These are phyloP conservation scores for Malus hybrid DNA, from an alignment of 331 rosid species.

Conservation along the genomic window DNA sequence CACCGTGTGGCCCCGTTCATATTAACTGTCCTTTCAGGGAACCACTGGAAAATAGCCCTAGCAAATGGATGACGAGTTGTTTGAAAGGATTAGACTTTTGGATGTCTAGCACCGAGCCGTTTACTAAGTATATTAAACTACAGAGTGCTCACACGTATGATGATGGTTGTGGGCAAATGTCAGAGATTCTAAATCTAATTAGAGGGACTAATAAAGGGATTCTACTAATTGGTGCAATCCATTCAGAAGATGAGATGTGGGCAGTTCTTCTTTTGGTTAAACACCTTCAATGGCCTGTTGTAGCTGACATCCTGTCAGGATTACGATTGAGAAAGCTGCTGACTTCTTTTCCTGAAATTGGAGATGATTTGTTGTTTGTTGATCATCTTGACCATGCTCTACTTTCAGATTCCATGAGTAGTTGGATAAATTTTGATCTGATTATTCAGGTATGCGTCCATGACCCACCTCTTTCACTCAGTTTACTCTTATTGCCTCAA, in stretches of 20 bases:
- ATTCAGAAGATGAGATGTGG: slow-evolving; percentile 95
- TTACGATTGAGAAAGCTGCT: slow-evolving; percentile 71
- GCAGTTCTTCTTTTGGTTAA: slow-evolving; percentile 80
- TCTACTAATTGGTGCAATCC: slow-evolving; percentile 70
- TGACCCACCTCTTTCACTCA: slow-evolving; percentile 1
- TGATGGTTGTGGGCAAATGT: slow-evolving; percentile 36
- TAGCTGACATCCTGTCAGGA: slow-evolving; percentile 92
- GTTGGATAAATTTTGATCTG: slow-evolving; percentile 55
- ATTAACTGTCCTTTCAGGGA: slow-evolving; percentile 88
- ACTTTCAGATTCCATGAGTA: slow-evolving; percentile 59
- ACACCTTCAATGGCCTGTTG: slow-evolving; percentile 86
- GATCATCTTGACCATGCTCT: slow-evolving; percentile 94
- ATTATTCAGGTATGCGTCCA: slow-evolving; percentile 68
- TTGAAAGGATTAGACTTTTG: slow-evolving; percentile 69
- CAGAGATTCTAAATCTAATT: slow-evolving; percentile 54
- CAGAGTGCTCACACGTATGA: slow-evolving; percentile 23
- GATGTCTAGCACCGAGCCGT: slow-evolving; percentile 68
- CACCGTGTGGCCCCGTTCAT: slow-evolving; percentile 89
- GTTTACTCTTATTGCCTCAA: slow-evolving; percentile 10
- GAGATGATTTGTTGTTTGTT: slow-evolving; percentile 47
- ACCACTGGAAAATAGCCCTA: slow-evolving; percentile 77
- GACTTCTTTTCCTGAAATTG: slow-evolving; percentile 53
- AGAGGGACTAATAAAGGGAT: slow-evolving; percentile 48
- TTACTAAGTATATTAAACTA: slow-evolving; percentile 67
- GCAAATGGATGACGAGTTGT: slow-evolving; percentile 61